A percentile compares a stretch with the other conserved stretches of the same genome.
Evolutionary conservation across 2,329 filamentous ascomycete genomes (phyloP).

Genomic region (Gnomoniopsis smithogilvyi): DNA sequence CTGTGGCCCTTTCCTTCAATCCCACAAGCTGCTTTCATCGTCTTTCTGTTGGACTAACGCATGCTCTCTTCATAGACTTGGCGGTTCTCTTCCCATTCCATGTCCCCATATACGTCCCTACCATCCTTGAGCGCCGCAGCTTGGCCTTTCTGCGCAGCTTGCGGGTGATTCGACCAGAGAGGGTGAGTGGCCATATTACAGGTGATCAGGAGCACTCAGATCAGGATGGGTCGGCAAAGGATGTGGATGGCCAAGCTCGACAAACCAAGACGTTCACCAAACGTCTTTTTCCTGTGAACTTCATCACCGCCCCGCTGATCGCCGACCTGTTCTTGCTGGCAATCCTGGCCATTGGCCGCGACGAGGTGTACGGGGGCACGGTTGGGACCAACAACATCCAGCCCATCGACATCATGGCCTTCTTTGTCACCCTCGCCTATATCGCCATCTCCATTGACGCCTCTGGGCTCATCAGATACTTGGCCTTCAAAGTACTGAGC

Average conservation of each 20-base stretch:
- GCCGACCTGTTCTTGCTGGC: conserved; percentile 70
- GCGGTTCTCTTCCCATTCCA: conserved; percentile 68
- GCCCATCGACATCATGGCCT: conserved; percentile 71
- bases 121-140: conserved; percentile 40
- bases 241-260: not conserved
- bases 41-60: not conserved
- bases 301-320: conserved; percentile 67
- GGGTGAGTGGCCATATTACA: conserved; percentile 24
- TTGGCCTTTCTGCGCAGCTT: conserved; percentile 37
- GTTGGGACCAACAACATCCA: conserved; percentile 63
- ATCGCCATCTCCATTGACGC: conserved; percentile 77
- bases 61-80: conserved; percentile 48
- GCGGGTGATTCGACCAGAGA: conserved; percentile 51
- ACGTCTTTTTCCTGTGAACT: conserved; percentile 63
- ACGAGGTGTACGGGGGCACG: conserved; percentile 68
- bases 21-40: too few species aligned
- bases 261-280: conserved; percentile 37
- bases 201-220: conserved; percentile 20
- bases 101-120: conserved; percentile 59
- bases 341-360: conserved; percentile 62
- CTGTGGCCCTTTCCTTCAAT: not conserved
- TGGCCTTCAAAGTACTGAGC: conserved; percentile 68
- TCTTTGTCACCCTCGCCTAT: conserved; percentile 72
- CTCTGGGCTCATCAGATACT: conserved; percentile 66
- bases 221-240: not conserved